Evolutionary conservation across 106 monocot species (phyloP).

Genomic region (Platanthera guangdongensis): DNA sequence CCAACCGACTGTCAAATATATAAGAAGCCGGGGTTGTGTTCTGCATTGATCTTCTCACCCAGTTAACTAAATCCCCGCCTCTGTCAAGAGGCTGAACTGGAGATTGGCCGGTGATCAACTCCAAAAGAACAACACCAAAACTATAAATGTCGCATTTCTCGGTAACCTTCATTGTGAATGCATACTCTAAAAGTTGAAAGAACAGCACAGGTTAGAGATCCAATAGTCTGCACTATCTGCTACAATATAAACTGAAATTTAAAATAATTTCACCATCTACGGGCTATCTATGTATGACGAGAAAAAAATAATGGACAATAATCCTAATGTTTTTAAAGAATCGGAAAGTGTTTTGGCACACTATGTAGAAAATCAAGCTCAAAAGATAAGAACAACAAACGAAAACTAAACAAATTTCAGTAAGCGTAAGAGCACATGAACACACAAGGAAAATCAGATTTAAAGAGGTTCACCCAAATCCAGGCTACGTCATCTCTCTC

Average conservation of each 20-base stretch:
- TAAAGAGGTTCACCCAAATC: too few species aligned
- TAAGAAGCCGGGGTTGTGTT: slow-evolving; percentile 6
- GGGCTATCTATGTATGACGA: too few species aligned
- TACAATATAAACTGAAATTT: not conserved
- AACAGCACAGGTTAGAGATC: slow-evolving; percentile 1
- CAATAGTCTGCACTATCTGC: not conserved
- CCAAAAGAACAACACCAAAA: slow-evolving; percentile 73
- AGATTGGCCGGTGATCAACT: slow-evolving; percentile 60
- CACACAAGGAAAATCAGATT: too few species aligned
- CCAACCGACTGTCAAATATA: slow-evolving; percentile 51
- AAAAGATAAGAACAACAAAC: too few species aligned
- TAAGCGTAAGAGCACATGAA: too few species aligned
- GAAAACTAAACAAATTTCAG: too few species aligned
- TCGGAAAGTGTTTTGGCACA: too few species aligned
- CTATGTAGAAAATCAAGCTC: too few species aligned
- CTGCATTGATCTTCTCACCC: slow-evolving; percentile 55
- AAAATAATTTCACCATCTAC: not conserved
- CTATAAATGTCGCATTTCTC: slow-evolving; percentile 83
- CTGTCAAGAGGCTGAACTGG: slow-evolving; percentile 78
- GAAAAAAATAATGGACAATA: too few species aligned
- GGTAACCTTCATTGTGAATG: slow-evolving; percentile 90
- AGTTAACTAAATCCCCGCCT: slow-evolving; percentile 81
- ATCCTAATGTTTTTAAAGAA: too few species aligned
- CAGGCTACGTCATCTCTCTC: too few species aligned
- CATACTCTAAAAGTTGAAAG: slow-evolving; percentile 52